Base-by-base conservation (phyloP, 768 basidiomycete species). In the Mycena leptocephala region DNA sequence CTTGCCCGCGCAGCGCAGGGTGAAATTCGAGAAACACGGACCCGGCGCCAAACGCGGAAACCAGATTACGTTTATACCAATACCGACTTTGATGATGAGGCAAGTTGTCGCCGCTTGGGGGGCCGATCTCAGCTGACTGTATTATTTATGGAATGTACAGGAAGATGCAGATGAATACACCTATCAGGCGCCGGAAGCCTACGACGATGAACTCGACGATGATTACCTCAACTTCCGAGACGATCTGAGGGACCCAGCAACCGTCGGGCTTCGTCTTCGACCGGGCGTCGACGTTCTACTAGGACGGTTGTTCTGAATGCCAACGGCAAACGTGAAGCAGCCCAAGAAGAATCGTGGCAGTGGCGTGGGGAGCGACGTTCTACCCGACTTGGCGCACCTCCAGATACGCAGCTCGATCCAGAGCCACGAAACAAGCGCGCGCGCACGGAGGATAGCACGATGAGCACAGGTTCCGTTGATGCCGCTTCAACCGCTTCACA, bases 1-100 rank as follows among this genome's bases (percentile, higher is more conserved):
- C 85, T 93, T 77, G 95, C 93, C 24, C 77, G 77, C 55, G 71
- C 20, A 33, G 77, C 77, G 11, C 95, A 95, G 82, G 92, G 94
- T 43, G 95, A 96, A 82, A 85, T 95, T 73, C 91, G 95, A 76
- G 92, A 93, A 83, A 96, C 95, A 32, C 90, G 96, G 74, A 96
- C 95, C 24, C 90, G 95, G 74, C 89, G 94, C 67, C 90, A 91
- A 84, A 92, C 93, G 3, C 90, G 90, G 53, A 92, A 91, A 76
- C 94, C 95, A 59, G 94, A 96, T 87, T 97, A 97, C 84, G 95
- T 95, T 65, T 95, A 96, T 84, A 88, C 90, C 80, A 90, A 93
- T 62, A 59, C 77, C 79, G 89, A 89, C 72, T 85, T 88, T 78
- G 92, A 90, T 72, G 93, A 92, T 79, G 95, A 94, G 84, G 94